Conservation (phyloP, 2,329 filamentous ascomycete species). For the Seiridium unicorne region DNA sequence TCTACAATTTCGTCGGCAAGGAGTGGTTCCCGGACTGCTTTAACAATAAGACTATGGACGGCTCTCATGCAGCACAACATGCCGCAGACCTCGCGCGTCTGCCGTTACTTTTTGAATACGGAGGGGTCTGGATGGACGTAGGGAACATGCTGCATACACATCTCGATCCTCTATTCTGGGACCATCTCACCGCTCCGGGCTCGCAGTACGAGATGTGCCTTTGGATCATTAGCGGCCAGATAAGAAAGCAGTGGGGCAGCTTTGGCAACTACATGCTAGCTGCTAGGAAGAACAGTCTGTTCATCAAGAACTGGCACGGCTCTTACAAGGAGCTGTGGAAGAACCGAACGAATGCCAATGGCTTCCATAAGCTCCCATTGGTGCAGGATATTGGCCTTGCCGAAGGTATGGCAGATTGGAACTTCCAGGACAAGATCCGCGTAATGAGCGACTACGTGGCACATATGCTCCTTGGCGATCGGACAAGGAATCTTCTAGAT, state of each 20-base stretch:
- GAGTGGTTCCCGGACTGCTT: constrained; percentile 34
- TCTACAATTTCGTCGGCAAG: constrained; percentile 30
- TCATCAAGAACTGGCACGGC: constrained; percentile 42
- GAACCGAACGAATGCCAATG: constrained; percentile 27
- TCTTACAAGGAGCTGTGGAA: constrained; percentile 35
- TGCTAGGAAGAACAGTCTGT: constrained; percentile 35
- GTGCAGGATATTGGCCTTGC: constrained; percentile 29
- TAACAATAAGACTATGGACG: constrained; percentile 36
- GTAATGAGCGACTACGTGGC: constrained; percentile 34
- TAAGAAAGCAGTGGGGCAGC: constrained; percentile 30
- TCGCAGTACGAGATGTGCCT: constrained; percentile 27
- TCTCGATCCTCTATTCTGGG: constrained; percentile 32
- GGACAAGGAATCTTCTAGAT: constrained; percentile 30
- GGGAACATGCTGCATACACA: constrained; percentile 32
- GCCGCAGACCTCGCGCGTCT: constrained; percentile 39
- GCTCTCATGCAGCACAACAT: constrained; percentile 38
- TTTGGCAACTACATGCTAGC: constrained; percentile 41
- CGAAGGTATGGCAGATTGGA: constrained; percentile 23
- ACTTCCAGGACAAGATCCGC: constrained; percentile 17
- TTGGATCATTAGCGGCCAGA: constrained; percentile 31
- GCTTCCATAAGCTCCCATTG: constrained; percentile 27
- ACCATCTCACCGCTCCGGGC: constrained; percentile 21
- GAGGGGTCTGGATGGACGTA: constrained; percentile 37
- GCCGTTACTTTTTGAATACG: constrained; percentile 29
- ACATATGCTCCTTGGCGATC: constrained; percentile 34